phyloP scores from a whole-genome alignment of 2,329 filamentous ascomycete genomes.

The Thelonectria discophora region DNA sequence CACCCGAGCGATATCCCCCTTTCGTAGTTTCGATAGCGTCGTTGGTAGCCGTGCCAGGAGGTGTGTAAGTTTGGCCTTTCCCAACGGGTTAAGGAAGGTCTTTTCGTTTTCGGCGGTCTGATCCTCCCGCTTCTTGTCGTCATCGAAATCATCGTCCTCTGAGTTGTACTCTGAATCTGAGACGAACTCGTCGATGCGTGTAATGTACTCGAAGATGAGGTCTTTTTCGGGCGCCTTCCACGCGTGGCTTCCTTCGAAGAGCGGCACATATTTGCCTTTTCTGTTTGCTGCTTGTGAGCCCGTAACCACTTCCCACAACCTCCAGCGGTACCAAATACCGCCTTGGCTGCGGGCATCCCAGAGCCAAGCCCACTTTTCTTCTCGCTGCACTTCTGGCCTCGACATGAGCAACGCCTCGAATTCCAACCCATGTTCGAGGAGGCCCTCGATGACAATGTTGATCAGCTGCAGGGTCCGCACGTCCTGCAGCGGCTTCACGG shows the following conservation, averaged over 20 bases:
- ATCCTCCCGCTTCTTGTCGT: constrained; percentile 62
- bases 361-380: constrained; percentile 93
- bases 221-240: constrained; percentile 80
- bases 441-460: constrained; percentile 83
- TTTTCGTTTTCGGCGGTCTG: constrained; percentile 58
- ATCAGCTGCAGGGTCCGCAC: constrained; percentile 83
- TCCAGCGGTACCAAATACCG: constrained; percentile 92
- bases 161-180: constrained; percentile 87
- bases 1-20: constrained; percentile 85
- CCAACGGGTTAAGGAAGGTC: constrained; percentile 80
- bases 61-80: constrained; percentile 85
- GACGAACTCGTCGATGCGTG: constrained; percentile 79
- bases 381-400: constrained; percentile 79
- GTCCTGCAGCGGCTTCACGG: constrained; percentile 79
- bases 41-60: constrained; percentile 84
- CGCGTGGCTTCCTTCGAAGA: constrained; percentile 79
- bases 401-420: constrained; percentile 95
- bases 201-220: constrained; percentile 83
- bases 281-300: constrained; percentile 60
- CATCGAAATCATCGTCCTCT: constrained; percentile 79
- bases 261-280: constrained; percentile 64
- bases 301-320: constrained; percentile 86
- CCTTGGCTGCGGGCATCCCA: constrained; percentile 84
- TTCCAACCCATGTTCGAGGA: constrained; percentile 82
- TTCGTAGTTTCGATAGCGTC: constrained; percentile 75